Evolutionary conservation across 192 early-diverging fungal genomes (phyloP).

Genomic region (Coemansia sp.): DNA sequence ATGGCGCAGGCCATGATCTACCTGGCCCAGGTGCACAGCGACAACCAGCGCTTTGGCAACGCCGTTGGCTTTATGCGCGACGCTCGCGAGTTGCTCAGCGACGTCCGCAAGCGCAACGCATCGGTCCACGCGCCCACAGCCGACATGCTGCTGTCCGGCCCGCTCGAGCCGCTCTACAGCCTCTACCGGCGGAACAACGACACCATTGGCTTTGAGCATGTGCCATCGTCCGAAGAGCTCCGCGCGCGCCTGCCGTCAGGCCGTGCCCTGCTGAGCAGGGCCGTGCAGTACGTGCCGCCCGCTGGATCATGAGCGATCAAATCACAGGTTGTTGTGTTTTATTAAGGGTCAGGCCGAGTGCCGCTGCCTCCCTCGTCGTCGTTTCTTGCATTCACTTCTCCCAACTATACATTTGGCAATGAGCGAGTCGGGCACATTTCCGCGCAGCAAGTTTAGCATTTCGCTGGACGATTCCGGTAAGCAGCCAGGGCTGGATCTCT

Average conservation of each 20-base stretch:
- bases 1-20: slow-evolving; percentile 48
- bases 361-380: background rate
- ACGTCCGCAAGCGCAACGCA: slow-evolving; percentile 35
- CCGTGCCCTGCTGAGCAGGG: slow-evolving; percentile 33
- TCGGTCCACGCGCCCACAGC: slow-evolving; percentile 38
- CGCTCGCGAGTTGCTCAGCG: slow-evolving; percentile 35
- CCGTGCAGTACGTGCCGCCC: slow-evolving; percentile 12
- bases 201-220: slow-evolving; percentile 43
- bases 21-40: slow-evolving; percentile 42
- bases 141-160: slow-evolving; percentile 31
- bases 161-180: slow-evolving; percentile 40
- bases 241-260: slow-evolving; percentile 36
- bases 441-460: slow-evolving; percentile 25
- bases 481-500: background rate
- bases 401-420: background rate
- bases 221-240: slow-evolving; percentile 43
- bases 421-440: slow-evolving; percentile 1
- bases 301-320: background rate
- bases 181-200: slow-evolving; percentile 49
- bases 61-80: slow-evolving; percentile 49
- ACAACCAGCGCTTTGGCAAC: slow-evolving; percentile 42
- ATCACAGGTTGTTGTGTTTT: background rate
- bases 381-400: background rate
- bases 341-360: background rate
- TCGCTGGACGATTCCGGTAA: slow-evolving; percentile 31